Conservation (phyloP, 2,329 filamentous ascomycete species). For the Grosmannia serpens region DNA sequence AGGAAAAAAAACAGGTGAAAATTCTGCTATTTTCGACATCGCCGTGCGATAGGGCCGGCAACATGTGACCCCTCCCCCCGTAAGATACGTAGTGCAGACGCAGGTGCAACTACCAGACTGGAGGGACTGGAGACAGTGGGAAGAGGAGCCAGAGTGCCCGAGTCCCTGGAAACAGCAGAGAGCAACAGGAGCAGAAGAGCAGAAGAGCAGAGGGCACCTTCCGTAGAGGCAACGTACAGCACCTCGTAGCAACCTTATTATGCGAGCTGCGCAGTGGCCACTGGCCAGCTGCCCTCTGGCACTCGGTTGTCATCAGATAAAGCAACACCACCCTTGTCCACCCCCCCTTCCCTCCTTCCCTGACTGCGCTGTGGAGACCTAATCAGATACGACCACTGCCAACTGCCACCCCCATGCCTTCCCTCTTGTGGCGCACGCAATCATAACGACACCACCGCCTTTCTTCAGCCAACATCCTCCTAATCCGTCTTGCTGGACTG, state of each 20-base stretch:
- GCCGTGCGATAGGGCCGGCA: background rate
- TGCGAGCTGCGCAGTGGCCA: too few species aligned
- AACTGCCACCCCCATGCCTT: background rate
- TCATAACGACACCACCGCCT: background rate
- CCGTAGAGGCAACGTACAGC: too few species aligned
- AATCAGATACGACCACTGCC: slow-evolving; percentile 1
- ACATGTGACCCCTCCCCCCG: background rate
- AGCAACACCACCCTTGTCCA: background rate
- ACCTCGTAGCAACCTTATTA: too few species aligned
- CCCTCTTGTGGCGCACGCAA: background rate
- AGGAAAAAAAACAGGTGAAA: background rate
- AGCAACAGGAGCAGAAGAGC: too few species aligned
- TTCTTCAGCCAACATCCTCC: background rate
- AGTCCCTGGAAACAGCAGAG: too few species aligned
- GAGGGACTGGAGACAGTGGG: too few species aligned
- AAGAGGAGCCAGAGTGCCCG: too few species aligned
- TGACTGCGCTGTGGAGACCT: background rate
- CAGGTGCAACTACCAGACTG: background rate
- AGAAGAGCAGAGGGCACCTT: too few species aligned
- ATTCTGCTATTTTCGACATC: background rate
- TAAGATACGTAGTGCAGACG: background rate
- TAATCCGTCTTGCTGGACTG: background rate
- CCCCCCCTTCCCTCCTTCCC: background rate
- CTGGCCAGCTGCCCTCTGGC: background rate
- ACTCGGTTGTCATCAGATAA: slow-evolving; percentile 3